Evolutionary conservation across 768 basidiomycete species (phyloP), one percentile per base, ranked within the genome.

Genomic region (Boletus coccyginus): DNA sequence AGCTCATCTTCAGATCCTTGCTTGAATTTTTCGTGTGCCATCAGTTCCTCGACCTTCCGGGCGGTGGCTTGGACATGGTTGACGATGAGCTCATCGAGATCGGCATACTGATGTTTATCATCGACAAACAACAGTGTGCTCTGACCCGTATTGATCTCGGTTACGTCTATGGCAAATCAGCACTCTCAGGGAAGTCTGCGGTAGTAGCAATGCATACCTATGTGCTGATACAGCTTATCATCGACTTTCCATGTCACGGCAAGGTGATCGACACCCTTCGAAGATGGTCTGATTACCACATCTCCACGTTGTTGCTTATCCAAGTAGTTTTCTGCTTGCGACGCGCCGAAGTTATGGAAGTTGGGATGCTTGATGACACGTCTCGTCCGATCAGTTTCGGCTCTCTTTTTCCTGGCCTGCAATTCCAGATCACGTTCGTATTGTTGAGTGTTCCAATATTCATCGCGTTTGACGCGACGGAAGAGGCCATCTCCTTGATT

Each of bases 231-330:
- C 29, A 99, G 76, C 57, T 87, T 91, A 55, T 97, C 90, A 60
- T 95, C 96, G 3, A 99, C 94, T 74, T 98, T 99, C 97, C 97
- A 99, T 0, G 97, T 99, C 11, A 99, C 90, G 43, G 96, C 96
- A 38, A 99, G 78, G 74, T 98, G 97, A 64, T 97, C 84, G 38
- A 80, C 75, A 14, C 96, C 96, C 72, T 95, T 94, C 5, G 96
- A 98, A 17, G 94, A 96, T 0, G 97, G 97, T 44, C 97, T 80
- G 60, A 99, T 94, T 41, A 98, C 91, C 40, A 96, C 95, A 70
- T 98, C 97, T 11, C 97, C 97, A 19, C 92, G 85, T 63, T 94
- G 93, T 69, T 93, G 91, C 62, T 87, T 87, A 62, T 92, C 90
- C 57, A 99, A 77, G 68, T 88, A 90, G 36, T 85, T 80, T 73